Evolutionary conservation across 768 basidiomycete species (phyloP).

Genomic region (Tylopilus sp.): DNA sequence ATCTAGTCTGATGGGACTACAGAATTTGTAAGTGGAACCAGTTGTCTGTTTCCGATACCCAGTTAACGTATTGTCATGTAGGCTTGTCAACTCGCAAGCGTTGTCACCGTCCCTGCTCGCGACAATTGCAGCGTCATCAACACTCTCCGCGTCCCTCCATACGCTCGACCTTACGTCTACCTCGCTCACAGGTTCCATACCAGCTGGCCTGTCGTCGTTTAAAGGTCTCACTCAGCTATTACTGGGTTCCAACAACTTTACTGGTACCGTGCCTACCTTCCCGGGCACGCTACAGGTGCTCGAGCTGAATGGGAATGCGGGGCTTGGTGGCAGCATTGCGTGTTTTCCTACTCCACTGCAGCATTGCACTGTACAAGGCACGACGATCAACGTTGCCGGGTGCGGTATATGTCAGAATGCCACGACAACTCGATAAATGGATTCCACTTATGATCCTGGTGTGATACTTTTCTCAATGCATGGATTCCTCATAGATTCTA

Average conservation of each 20-base stretch:
- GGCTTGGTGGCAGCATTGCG: constrained; percentile 29
- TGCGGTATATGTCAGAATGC: constrained; percentile 24
- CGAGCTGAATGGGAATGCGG: constrained; percentile 36
- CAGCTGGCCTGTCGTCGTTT: constrained; percentile 32
- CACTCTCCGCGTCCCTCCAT: constrained; percentile 32
- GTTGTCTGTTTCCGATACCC: background rate
- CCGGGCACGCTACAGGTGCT: constrained; percentile 35
- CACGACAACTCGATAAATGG: constrained; percentile 2
- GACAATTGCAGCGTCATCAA: constrained; percentile 29
- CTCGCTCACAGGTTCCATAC: constrained; percentile 38
- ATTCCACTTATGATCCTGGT: constrained; percentile 2
- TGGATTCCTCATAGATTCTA: constrained; percentile 3
- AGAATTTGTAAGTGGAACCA: constrained; percentile 35
- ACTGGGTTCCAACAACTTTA: constrained; percentile 38
- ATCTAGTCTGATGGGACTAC: constrained; percentile 29
- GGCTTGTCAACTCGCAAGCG: constrained; percentile 36
- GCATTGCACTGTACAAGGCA: constrained; percentile 24
- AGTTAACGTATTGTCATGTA: constrained; percentile 13
- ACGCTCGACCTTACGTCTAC: constrained; percentile 40
- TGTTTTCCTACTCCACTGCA: constrained; percentile 13
- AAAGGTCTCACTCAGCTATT: constrained; percentile 36
- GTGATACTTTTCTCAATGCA: background rate
- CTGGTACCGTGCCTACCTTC: constrained; percentile 34
- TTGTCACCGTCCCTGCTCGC: constrained; percentile 33
- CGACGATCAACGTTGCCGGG: constrained; percentile 17